phyloP scores from a whole-genome alignment of 2,329 filamentous ascomycete species.

The Emmonsiellopsis sp. region DNA sequence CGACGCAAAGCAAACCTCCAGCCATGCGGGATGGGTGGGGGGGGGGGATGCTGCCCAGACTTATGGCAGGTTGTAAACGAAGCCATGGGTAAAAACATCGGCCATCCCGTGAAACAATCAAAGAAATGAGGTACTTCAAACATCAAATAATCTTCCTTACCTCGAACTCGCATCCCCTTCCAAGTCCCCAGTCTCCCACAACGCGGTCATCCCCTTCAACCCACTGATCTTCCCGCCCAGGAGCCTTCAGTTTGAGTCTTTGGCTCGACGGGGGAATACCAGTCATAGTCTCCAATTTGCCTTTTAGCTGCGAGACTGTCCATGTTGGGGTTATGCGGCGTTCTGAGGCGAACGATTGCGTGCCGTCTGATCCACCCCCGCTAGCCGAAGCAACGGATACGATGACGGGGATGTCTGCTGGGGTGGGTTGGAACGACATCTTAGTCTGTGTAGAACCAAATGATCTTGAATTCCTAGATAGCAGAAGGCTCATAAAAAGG shows the following conservation, averaged over 20 bases:
- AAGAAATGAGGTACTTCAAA: neutral
- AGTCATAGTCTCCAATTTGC: slow-evolving; percentile 84
- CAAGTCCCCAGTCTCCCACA: slow-evolving; percentile 42
- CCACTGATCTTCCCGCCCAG: slow-evolving; percentile 51
- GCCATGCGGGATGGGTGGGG: too few relatives aligned
- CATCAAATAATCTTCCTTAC: slow-evolving; percentile 16
- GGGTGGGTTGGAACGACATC: slow-evolving; percentile 30
- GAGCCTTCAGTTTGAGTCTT: slow-evolving; percentile 61
- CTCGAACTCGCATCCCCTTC: slow-evolving; percentile 36
- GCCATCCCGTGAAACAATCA: neutral
- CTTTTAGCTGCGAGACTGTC: slow-evolving; percentile 75
- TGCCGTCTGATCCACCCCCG: slow-evolving; percentile 9
- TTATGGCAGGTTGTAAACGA: neutral
- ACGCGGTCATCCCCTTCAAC: slow-evolving; percentile 63
- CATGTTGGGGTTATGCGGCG: slow-evolving; percentile 87
- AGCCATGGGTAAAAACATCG: neutral
- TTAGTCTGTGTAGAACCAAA: slow-evolving; percentile 6
- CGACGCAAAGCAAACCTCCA: too few relatives aligned
- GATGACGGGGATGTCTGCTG: slow-evolving; percentile 30
- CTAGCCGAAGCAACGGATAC: slow-evolving; percentile 24
- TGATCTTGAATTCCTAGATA: neutral
- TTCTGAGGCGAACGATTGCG: slow-evolving; percentile 56
- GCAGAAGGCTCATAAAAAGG: neutral
- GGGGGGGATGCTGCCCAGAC: neutral
- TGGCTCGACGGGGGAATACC: slow-evolving; percentile 78